Evolutionary conservation across 805 yeast genomes (phyloP), one percentile per base, ranked within the genome.

Genomic region (Metschnikowia drakensbergensis): DNA sequence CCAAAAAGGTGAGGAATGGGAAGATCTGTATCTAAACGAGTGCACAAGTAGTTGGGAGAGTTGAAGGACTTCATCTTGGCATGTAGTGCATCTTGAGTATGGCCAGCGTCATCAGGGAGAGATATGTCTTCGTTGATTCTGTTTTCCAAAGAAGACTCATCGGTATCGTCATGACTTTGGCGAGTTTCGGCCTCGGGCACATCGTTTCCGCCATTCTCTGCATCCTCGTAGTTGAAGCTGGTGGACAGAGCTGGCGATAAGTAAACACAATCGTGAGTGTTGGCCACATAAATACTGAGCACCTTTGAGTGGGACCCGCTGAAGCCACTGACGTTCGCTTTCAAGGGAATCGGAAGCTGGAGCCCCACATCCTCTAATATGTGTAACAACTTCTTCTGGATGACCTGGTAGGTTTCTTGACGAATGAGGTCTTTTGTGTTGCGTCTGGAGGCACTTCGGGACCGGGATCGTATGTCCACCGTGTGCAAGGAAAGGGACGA

Each of bases 1-100:
- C 81, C 85, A 53, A 81, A 69, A 2, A 80, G 78, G 56, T 78
- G 81, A 1, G 83, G 75, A 1, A 77, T 73, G 7, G 74, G 75
- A 2, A 63, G 61, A 8, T 70, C 71, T 3, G 68, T 52, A 47
- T 74, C 77, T 5, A 72, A 65, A 30, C 62, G 63, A 2, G 73
- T 61, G 28, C 66, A 61, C 35, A 67, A 56, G 45, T 67, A 72
- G 50, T 69, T 69, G 1, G 75, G 72, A n/a, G 70, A 64, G 17
- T 46, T 51, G 58, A 66, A 60, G 11, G 49, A 34, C 25, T 56
- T 53, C 51, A 67, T 55, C 48, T 63, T 67, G 23, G 55, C 32
- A 29, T 29, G 36, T 26, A 37, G 17, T 40, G 30, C 31, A 35
- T 45, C 46, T 7, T 39, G 50, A 17, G 50, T 54, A 3, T 60